Percentiles rank a stretch among this genome's conserved stretches.
Conservation (phyloP, 2,329 filamentous ascomycete genomes). For the Ophiostoma montium region DNA sequence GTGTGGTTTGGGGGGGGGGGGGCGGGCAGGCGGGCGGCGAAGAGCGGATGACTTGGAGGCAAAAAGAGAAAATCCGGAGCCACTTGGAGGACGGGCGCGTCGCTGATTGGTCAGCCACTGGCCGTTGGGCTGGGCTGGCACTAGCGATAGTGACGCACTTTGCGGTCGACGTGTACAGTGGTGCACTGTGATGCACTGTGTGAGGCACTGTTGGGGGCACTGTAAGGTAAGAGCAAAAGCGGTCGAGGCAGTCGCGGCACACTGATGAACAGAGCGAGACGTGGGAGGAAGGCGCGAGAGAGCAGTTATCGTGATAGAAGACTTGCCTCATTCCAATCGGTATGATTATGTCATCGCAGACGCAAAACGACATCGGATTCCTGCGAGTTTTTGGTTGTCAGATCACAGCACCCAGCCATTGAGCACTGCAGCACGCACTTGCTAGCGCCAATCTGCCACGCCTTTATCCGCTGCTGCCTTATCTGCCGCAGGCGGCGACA, state of each 20-base stretch:
- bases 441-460: slow-evolving; percentile 1
- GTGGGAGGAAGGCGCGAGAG: no score
- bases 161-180: neutral
- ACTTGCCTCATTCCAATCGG: no score
- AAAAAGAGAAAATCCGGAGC: slow-evolving; percentile 8
- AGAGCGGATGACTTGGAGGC: slow-evolving; percentile 6
- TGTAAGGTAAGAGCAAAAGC: no score
- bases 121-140: slow-evolving; percentile 1
- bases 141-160: neutral
- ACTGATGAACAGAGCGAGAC: no score
- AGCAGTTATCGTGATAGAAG: no score
- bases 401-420: neutral
- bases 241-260: no score
- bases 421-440: neutral
- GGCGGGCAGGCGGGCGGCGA: neutral
- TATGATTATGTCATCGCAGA: no score
- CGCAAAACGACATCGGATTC: no score
- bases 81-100: neutral
- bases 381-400: no score
- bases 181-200: neutral
- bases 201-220: neutral
- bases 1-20: neutral
- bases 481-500: neutral
- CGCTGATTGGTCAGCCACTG: slow-evolving; percentile 10
- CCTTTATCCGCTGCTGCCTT: slow-evolving; percentile 7